phyloP scores from a whole-genome alignment of 768 basidiomycete genomes.

The Russula ochroleuca region DNA sequence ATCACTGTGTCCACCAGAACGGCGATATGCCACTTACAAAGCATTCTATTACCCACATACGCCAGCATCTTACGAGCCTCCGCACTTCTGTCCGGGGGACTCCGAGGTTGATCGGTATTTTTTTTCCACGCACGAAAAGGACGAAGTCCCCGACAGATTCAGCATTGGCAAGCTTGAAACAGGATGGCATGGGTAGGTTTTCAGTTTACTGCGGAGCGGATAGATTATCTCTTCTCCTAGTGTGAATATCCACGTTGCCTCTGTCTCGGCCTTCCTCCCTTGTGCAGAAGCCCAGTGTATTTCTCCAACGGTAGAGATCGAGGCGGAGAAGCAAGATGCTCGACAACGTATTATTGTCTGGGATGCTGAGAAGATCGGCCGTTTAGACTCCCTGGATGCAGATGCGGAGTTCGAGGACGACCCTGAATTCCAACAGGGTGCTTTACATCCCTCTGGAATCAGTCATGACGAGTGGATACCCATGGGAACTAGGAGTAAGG shows the following conservation, averaged over 20 bases:
- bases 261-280: conserved; percentile 70
- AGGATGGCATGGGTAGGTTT: conserved; percentile 64
- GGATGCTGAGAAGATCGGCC: conserved; percentile 46
- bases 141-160: conserved; percentile 71
- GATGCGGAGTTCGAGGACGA: conserved; percentile 64
- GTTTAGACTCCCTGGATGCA: conserved; percentile 36
- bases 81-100: conserved; percentile 70
- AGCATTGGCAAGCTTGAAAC: conserved; percentile 64
- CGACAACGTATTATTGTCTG: conserved; percentile 59
- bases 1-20: conserved; percentile 43
- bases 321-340: conserved; percentile 61
- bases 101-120: conserved; percentile 69
- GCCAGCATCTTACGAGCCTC: conserved; percentile 81
- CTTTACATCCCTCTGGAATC: conserved; percentile 18
- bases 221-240: conserved; percentile 36
- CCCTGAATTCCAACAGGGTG: conserved; percentile 38
- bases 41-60: conserved; percentile 77
- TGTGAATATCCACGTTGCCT: conserved; percentile 66
- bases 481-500: conserved; percentile 54
- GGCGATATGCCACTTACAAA: conserved; percentile 86
- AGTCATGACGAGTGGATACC: conserved; percentile 37
- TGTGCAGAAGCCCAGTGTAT: conserved; percentile 53
- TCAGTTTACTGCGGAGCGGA: conserved; percentile 1
- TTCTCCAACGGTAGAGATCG: conserved; percentile 49
- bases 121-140: conserved; percentile 70